Evolutionary conservation across 768 basidiomycete species (phyloP).

Genomic region (Hygrocybe punicea): DNA sequence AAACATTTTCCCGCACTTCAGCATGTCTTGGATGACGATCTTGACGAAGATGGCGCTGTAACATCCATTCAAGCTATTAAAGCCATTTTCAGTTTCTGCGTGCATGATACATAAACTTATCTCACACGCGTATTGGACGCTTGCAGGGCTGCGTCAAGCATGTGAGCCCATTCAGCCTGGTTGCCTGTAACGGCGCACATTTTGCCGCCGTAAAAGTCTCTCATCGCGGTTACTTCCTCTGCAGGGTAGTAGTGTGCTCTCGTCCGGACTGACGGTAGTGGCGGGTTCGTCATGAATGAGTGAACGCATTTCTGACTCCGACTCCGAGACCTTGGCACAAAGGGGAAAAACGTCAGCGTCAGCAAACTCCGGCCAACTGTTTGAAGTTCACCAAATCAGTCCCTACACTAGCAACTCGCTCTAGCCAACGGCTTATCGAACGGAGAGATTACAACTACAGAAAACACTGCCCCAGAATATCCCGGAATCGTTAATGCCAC

Average conservation of each 20-base stretch:
- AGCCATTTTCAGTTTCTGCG: background rate
- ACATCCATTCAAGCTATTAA: constrained; percentile 5
- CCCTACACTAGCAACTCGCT: too few relatives aligned
- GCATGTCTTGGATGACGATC: constrained; percentile 3
- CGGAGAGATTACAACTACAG: too few relatives aligned
- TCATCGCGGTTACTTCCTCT: background rate
- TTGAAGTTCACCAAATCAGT: too few relatives aligned
- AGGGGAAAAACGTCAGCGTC: too few relatives aligned
- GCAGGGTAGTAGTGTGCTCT: background rate
- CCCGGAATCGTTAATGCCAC: too few relatives aligned
- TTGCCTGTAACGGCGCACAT: background rate
- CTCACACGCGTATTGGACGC: background rate
- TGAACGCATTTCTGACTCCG: too few relatives aligned
- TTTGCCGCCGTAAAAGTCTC: background rate
- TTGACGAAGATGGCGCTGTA: constrained; percentile 2
- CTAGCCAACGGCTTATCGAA: too few relatives aligned
- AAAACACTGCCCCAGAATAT: too few relatives aligned
- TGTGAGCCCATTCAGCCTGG: background rate
- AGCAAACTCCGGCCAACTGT: too few relatives aligned
- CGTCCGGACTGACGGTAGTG: background rate
- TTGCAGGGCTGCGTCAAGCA: constrained; percentile 1
- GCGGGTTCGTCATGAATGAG: background rate
- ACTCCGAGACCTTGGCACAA: too few relatives aligned
- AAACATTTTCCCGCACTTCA: constrained; percentile 7
- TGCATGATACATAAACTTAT: background rate